These are phyloP conservation scores for Maudiozyma turicensis DNA, from an alignment of 805 yeast genomes.

Conservation along the genomic window DNA sequence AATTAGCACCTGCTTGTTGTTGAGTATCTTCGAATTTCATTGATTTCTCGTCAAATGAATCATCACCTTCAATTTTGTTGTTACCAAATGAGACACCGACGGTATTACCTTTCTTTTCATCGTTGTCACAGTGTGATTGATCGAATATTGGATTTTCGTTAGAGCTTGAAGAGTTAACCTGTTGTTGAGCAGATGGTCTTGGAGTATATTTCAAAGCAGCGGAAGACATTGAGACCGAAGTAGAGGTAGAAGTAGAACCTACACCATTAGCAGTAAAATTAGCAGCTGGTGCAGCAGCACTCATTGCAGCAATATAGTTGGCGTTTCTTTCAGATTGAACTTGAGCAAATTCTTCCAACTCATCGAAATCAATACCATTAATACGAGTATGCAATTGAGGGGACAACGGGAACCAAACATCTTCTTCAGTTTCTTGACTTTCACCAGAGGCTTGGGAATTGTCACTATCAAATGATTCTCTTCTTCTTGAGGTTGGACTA, in stretches of 20 bases:
- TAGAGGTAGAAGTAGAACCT: conserved; percentile 25
- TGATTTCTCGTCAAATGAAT: conserved; percentile 1
- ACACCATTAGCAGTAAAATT: conserved; percentile 3
- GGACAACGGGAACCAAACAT: conserved; percentile 92
- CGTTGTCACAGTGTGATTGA: neutral
- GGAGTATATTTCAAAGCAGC: conserved; percentile 63
- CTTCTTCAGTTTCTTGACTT: conserved; percentile 90
- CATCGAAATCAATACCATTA: conserved; percentile 84
- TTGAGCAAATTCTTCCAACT: conserved; percentile 70
- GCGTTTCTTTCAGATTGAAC: conserved; percentile 45
- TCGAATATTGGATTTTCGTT: neutral
- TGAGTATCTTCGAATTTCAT: neutral
- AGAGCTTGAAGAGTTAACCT: neutral
- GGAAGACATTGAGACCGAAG: conserved; percentile 31
- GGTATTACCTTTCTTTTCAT: neutral
- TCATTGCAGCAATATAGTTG: conserved; percentile 23
- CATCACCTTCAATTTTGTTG: conserved; percentile 18
- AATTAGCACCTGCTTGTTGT: neutral
- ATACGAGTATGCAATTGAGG: conserved; percentile 47
- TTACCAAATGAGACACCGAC: conserved; percentile 34
- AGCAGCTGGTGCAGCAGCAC: neutral
- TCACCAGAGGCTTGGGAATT: conserved; percentile 67
- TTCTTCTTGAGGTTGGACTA: conserved; percentile 7
- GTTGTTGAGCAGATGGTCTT: conserved; percentile 9
- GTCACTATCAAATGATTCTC: conserved; percentile 43